phyloP scores from a whole-genome alignment of 495 filamentous ascomycete genomes.

The Daldinia grandis region DNA sequence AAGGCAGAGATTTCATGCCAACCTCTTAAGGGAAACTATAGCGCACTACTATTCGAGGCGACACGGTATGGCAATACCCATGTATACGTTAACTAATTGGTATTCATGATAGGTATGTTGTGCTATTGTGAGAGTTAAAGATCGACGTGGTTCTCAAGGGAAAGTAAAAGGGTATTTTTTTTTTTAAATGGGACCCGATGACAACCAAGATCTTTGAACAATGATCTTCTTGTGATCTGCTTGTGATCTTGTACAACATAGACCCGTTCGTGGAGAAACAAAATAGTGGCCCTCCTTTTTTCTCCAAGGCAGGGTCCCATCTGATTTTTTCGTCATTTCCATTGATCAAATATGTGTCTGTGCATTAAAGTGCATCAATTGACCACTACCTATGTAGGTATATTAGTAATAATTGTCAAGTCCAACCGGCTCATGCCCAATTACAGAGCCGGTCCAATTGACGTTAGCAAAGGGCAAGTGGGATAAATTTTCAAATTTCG shows the following conservation, averaged over 20 bases:
- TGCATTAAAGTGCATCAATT: background rate
- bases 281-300: background rate
- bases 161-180: background rate
- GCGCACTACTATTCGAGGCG: background rate
- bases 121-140: background rate
- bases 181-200: constrained; percentile 18
- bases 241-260: background rate
- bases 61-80: background rate
- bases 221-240: background rate
- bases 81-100: background rate
- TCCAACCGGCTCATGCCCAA: background rate
- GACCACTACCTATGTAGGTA: background rate
- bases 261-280: constrained; percentile 20
- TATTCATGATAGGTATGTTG: background rate
- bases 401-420: background rate
- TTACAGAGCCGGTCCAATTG: background rate
- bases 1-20: background rate
- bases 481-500: background rate
- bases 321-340: background rate
- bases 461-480: constrained; percentile 15
- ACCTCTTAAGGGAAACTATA: background rate
- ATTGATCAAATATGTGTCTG: background rate
- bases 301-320: background rate
- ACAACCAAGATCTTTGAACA: background rate
- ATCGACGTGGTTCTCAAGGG: background rate